Evolutionary conservation across 2,329 filamentous ascomycete genomes (phyloP), one percentile per base, ranked within the genome.

Genomic region (Teratosphaeria destructans): DNA sequence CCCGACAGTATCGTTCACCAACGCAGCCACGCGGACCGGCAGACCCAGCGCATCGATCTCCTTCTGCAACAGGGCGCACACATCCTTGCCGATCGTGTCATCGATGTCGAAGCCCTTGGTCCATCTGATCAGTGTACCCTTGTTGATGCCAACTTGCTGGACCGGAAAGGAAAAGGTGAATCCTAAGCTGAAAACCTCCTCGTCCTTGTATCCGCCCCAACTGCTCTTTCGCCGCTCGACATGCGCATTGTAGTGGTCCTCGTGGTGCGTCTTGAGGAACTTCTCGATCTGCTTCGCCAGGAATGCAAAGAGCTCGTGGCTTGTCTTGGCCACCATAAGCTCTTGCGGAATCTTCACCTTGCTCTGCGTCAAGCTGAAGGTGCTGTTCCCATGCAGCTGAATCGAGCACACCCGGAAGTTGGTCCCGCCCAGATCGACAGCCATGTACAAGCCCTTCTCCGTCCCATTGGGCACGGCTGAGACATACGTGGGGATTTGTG

Each of bases 121-220:
- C 94, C 94, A 99, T 67, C 94, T 86, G 75, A 96, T 94, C 58
- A 99, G 81, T 60, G 86, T 88, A 62, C 94, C 94, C 77, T 91
- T 93, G 81, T 97, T 97, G 73, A 99, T 96, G 47, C 90, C 92
- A 60, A 89, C 81, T 74, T 99, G 94, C 72, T 95, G 85, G 47
- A 97, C 92, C 2, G 94, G 94, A 78, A 97, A 99, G 72, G 89
- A 95, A 77, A 99, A 99, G 57, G 94, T 99, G 77, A 99, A 99
- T n/a, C 94, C 94, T 52, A 99, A 81, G 68, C 91, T 89, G 77
- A 97, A 96, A 62, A 94, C 84, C 61, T 93, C 81, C 72, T 93
- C 85, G 63, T 90, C 85, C 7, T 23, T 32, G 34, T 27, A 37
- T 2, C 26, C 26, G 14, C 55, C 55, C 32, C 23, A 39, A 14